A percentile compares a stretch with the other conserved stretches of the same genome.
phyloP scores from a whole-genome alignment of 1,139 yeast species.

The Eremothecium sinecaudum region DNA sequence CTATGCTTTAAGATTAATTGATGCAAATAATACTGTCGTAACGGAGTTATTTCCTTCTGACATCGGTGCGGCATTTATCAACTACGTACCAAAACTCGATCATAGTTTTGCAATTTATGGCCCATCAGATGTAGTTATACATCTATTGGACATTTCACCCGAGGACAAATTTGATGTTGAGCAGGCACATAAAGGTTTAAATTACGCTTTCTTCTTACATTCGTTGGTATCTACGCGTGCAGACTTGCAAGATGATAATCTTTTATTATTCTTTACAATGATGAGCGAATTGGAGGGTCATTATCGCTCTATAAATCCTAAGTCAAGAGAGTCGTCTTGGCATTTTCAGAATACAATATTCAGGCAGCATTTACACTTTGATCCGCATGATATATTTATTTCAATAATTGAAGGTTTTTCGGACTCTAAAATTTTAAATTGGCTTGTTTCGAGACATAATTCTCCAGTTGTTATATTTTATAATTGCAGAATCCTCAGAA shows the following conservation, averaged over 20 bases:
- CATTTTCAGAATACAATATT: constrained; percentile 18
- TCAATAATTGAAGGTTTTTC: constrained; percentile 3
- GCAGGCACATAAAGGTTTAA: constrained; percentile 14
- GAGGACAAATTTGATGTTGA: constrained; percentile 12
- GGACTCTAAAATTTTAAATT: constrained; percentile 3
- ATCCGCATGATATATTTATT: constrained; percentile 22
- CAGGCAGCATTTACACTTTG: constrained; percentile 11
- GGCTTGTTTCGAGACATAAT: constrained; percentile 1
- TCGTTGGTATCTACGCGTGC: constrained; percentile 14
- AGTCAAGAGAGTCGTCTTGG: constrained; percentile 16
- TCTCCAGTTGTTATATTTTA: constrained; percentile 18
- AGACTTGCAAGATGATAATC: constrained; percentile 14
- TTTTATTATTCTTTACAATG: constrained; percentile 26
- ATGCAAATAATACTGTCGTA: constrained; percentile 6
- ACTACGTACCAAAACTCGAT: constrained; percentile 26
- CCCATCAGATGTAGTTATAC: constrained; percentile 37
- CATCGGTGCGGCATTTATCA: constrained; percentile 8
- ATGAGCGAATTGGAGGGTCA: constrained; percentile 34
- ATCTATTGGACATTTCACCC: constrained; percentile 26
- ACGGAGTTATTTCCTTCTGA: constrained; percentile 14
- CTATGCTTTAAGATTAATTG: constrained; percentile 12
- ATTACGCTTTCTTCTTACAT: constrained; percentile 24
- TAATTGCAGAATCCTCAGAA: constrained; percentile 24
- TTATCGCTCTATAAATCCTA: constrained; percentile 27
- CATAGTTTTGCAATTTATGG: constrained; percentile 39